Percentiles rank a stretch among this genome's conserved stretches.
These are phyloP conservation scores for Elsinoe arachidis DNA, from an alignment of 2,329 filamentous ascomycete genomes.

Conservation along the genomic window DNA sequence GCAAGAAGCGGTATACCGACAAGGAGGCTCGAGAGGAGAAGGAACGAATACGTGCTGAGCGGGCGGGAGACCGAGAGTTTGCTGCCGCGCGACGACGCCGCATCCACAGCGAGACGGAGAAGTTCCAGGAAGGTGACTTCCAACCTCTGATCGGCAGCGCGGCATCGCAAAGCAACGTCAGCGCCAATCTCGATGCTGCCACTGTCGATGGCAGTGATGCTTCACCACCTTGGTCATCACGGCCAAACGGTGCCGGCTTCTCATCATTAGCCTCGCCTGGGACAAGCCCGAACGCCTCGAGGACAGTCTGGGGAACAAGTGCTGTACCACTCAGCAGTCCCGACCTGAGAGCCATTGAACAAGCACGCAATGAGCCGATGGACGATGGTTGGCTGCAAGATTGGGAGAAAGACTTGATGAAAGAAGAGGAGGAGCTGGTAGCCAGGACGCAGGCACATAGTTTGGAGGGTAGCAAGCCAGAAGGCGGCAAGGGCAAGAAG, in stretches of 20 bases:
- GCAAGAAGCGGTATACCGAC: conserved; percentile 68
- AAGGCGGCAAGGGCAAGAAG: conserved; percentile 48
- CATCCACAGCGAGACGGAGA: conserved; percentile 43
- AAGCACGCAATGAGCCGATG: conserved; percentile 29
- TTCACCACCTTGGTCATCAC: conserved; percentile 21
- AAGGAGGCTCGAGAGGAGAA: conserved; percentile 83
- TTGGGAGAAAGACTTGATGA: conserved; percentile 67
- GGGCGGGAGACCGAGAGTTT: conserved; percentile 61
- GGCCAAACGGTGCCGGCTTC: conserved; percentile 48
- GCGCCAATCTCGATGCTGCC: neutral
- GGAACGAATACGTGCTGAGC: conserved; percentile 72
- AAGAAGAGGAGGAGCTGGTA: conserved; percentile 52
- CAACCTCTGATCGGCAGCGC: conserved; percentile 27
- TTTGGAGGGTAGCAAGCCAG: conserved; percentile 19
- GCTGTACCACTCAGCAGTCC: conserved; percentile 53
- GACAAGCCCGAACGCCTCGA: conserved; percentile 65
- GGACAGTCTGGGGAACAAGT: conserved; percentile 89
- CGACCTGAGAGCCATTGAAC: conserved; percentile 37
- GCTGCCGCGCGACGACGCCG: conserved; percentile 57
- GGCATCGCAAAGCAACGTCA: neutral
- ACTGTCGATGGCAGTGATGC: conserved; percentile 17
- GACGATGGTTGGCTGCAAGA: conserved; percentile 84
- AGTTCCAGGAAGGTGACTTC: conserved; percentile 44
- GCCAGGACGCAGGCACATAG: conserved; percentile 38
- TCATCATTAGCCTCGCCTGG: conserved; percentile 66